Conservation (phyloP, 768 basidiomycete genomes). For the Boletus speciosus region DNA sequence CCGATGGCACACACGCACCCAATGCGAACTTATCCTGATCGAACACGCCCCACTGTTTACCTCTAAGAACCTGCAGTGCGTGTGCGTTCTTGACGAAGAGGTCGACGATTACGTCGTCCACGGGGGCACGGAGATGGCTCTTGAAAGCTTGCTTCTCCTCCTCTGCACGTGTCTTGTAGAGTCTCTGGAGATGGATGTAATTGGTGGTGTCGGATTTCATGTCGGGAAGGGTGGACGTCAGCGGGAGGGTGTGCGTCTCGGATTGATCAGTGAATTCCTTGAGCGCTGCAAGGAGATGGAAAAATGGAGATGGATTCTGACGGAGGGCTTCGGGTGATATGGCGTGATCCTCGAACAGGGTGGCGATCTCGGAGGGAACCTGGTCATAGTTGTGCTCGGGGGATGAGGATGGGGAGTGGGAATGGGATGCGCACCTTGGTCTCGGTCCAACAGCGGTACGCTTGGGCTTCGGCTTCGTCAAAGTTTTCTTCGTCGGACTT, state of each 20-base stretch:
- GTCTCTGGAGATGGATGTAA: conserved; percentile 80
- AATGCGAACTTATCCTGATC: conserved; percentile 48
- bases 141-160: conserved; percentile 61
- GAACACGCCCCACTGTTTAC: conserved; percentile 57
- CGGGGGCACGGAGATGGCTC: conserved; percentile 41
- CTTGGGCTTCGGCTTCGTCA: conserved; percentile 89
- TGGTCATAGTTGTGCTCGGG: conserved; percentile 11
- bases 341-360: conserved; percentile 61
- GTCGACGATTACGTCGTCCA: conserved; percentile 57
- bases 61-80: conserved; percentile 62
- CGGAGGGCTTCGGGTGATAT: conserved; percentile 40
- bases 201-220: conserved; percentile 88
- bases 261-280: conserved; percentile 55
- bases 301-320: conserved; percentile 63
- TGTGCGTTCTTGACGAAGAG: conserved; percentile 80
- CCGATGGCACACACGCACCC: conserved; percentile 34
- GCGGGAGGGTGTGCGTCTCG: conserved; percentile 63
- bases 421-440: conserved; percentile 37
- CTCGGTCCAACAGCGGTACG: conserved; percentile 73
- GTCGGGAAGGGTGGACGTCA: conserved; percentile 87
- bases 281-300: conserved; percentile 73
- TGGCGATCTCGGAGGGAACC: conserved; percentile 66
- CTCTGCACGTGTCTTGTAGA: conserved; percentile 78
- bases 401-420: background rate
- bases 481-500: conserved; percentile 95